These are phyloP conservation scores for Omphalotus guepiniiformis DNA, from an alignment of 768 basidiomycete genomes.

Conservation along the genomic window DNA sequence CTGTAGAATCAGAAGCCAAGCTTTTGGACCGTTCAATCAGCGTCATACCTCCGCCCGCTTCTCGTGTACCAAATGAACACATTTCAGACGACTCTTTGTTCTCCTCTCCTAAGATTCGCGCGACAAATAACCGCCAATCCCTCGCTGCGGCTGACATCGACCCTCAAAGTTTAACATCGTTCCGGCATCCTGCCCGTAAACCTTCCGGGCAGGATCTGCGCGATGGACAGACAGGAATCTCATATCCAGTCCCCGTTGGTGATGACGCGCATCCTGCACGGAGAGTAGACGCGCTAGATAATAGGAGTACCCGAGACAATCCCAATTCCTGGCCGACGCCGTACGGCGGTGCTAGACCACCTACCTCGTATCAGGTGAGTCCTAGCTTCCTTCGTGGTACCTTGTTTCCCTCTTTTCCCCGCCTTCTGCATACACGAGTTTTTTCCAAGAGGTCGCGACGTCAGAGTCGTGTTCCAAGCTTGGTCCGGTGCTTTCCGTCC, in stretches of 20 bases:
- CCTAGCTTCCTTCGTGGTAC: not conserved
- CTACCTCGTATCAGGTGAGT: conserved; percentile 1
- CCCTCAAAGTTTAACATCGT: conserved; percentile 1
- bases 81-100: not conserved
- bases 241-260: not conserved
- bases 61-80: not conserved
- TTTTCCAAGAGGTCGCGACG: too few species aligned
- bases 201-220: not conserved
- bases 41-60: too few species aligned
- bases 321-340: not conserved
- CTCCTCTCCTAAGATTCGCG: not conserved
- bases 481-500: conserved; percentile 3
- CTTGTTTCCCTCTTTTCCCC: not conserved
- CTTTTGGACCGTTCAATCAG: conserved; percentile 1
- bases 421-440: not conserved
- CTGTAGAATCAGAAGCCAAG: conserved; percentile 1
- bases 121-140: not conserved
- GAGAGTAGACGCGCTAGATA: not conserved
- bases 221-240: not conserved
- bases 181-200: conserved; percentile 1
- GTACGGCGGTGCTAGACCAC: not conserved
- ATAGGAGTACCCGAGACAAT: not conserved
- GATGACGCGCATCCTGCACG: not conserved
- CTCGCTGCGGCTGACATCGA: not conserved
- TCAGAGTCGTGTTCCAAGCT: too few species aligned